Evolutionary conservation across 2,329 filamentous ascomycete genomes (phyloP).

Genomic region (Aspergillus oerlinghausenensis): DNA sequence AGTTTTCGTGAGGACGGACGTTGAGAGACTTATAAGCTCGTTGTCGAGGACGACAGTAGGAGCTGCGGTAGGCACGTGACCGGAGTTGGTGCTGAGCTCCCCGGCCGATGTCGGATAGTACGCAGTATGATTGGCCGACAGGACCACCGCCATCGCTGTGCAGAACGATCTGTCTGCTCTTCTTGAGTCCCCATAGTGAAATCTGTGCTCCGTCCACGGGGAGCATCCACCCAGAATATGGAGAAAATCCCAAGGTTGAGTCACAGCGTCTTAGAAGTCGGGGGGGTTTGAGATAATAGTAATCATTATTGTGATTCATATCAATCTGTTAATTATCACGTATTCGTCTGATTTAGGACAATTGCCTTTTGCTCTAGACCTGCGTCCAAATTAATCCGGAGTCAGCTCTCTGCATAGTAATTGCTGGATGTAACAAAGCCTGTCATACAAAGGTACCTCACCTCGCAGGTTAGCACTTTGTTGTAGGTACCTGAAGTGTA

Average conservation of each 20-base stretch:
- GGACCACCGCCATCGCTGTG: neutral
- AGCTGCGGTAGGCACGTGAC: constrained; percentile 16
- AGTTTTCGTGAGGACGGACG: neutral
- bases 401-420: too few relatives aligned
- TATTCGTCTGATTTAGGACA: neutral
- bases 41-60: constrained; percentile 9
- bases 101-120: constrained; percentile 23
- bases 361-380: neutral
- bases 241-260: neutral
- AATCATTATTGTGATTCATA: neutral
- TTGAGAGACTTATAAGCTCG: constrained; percentile 15
- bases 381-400: too few relatives aligned
- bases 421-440: too few relatives aligned
- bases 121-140: neutral
- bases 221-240: neutral
- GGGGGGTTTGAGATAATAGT: neutral
- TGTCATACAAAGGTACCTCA: too few relatives aligned
- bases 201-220: neutral
- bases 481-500: too few relatives aligned
- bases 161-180: neutral
- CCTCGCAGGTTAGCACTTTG: too few relatives aligned
- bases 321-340: neutral
- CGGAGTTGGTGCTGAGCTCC: constrained; percentile 26
- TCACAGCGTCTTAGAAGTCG: neutral
- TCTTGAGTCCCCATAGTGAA: neutral